Evolutionary conservation across 331 rosid genomes (phyloP), one percentile per base, ranked within the genome.

Genomic region (Arachis monticola): DNA sequence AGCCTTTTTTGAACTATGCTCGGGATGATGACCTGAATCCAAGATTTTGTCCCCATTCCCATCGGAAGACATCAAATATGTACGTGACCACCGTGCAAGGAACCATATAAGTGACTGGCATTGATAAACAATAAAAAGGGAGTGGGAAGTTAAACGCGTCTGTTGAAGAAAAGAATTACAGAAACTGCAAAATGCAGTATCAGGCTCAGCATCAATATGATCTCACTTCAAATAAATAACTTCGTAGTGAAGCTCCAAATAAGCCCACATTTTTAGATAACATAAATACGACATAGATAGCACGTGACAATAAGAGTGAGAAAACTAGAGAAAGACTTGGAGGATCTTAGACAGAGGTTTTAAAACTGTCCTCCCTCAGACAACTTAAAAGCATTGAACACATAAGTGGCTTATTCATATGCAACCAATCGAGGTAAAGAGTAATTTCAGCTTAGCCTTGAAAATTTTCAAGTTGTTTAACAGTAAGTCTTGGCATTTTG

Each of bases 31-130:
- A 80, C 79, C 85, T 52, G 82, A 77, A 69, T 80, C 83, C 63
- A 78, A 31, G 76, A 76, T 85, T 69, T 83, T 79, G 79, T 79
- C 83, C 41, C 74, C 81, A 32, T 81, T 84, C 75, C 85, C 95
- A 80, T 88, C 95, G 5, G 95, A 91, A 59, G 91, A 78, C 91
- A 94, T 84, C 64, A 94, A 79, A 86, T 87, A 94, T 41, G 99
- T 91, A 53, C 83, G 88, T 62, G 96, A 92, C 99, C 99, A 94
- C 82, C 99, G 88, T 75, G 97, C 92, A 70, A 94, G 93, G 84
- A 94, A 92, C 99, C 99, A 94, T 73, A 94, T 78, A 79, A 94
- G 74, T 79, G 99, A 91, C 99, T 94, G 93, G 93, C 83, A 83
- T 38, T 77, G 72, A 80, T 59, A 31, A 84, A 67, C 71, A 69